Percentiles rank a stretch among this genome's conserved stretches.
phyloP scores from a whole-genome alignment of 441 rosid species.

The Erysimum cheiri region DNA sequence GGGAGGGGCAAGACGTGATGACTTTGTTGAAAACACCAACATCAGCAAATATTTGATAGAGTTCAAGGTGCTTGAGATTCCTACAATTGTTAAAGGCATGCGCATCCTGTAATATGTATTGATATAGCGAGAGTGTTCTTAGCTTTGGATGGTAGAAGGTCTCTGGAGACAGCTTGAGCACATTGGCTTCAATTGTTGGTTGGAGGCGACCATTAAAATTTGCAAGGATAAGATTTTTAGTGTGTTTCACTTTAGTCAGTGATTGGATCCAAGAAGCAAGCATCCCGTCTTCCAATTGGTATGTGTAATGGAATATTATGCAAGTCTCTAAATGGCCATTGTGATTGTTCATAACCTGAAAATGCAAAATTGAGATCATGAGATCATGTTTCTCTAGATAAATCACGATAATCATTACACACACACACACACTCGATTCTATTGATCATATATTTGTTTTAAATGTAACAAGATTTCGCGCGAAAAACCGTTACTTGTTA shows the following conservation, averaged over 20 bases:
- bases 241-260: neutral
- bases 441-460: neutral
- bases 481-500: neutral
- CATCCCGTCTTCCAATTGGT: neutral
- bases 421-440: neutral
- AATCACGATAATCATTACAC: neutral
- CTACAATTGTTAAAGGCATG: neutral
- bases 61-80: neutral
- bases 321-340: neutral
- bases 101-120: neutral
- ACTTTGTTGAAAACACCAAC: neutral
- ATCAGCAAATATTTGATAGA: neutral
- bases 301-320: neutral
- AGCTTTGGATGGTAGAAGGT: neutral
- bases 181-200: neutral
- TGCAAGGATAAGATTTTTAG: neutral
- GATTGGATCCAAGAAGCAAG: neutral
- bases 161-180: neutral
- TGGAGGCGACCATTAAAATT: neutral
- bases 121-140: neutral
- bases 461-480: neutral
- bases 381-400: neutral
- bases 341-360: neutral
- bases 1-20: neutral
- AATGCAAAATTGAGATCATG: neutral